Base-by-base conservation (phyloP, 768 basidiomycete genomes). In the Crucibulum laeve region DNA sequence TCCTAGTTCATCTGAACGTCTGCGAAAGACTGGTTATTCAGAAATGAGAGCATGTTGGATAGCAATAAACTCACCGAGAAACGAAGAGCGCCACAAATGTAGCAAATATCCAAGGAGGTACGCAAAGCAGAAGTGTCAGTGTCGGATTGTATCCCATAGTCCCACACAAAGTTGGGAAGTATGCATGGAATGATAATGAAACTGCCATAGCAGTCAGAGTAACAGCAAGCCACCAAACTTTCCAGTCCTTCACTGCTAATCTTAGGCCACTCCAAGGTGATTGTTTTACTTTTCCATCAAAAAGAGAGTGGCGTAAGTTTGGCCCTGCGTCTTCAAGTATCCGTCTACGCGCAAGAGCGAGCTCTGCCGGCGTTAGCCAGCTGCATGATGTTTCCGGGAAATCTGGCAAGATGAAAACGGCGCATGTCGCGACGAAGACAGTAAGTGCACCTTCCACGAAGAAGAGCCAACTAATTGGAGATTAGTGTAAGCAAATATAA, bases 321-420 rank as follows among this genome's bases (percentile, higher is more conserved):
- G 19, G 8, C 3, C 61, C 60, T 5, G 51, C 54, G 45, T 88
- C 87, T 53, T 87, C 86, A 23, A 64, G 64, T 76, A 89, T 77
- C 6, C 84, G 73, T 39, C 67, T 57, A 46, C 68, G 63, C 8
- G 85, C 84, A 15, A 87, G 68, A 3, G 70, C 67, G 42, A 67
- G 68, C 50, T 87, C 84, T 25, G 71, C 61, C 3, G 68, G 67
- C 6, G 79, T 73, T 15, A 87, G 70, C 79, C 82, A 86, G 25
- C 51, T 52, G 11, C 63, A 61, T 10, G 70, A 62, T 2, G 71
- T 80, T 14, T 73, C 60, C 1, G 85, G 87, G 57, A 87, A 87
- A 57, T 88, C 87, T 2, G 88, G 88, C 4, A 90, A 72, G 47
- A 89, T 65, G 53, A 78, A 80, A 28, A 80, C 69, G 1, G 85